These are phyloP conservation scores for Aspergillus aculeatinus DNA, from an alignment of 2,329 filamentous ascomycete species.

Conservation along the genomic window DNA sequence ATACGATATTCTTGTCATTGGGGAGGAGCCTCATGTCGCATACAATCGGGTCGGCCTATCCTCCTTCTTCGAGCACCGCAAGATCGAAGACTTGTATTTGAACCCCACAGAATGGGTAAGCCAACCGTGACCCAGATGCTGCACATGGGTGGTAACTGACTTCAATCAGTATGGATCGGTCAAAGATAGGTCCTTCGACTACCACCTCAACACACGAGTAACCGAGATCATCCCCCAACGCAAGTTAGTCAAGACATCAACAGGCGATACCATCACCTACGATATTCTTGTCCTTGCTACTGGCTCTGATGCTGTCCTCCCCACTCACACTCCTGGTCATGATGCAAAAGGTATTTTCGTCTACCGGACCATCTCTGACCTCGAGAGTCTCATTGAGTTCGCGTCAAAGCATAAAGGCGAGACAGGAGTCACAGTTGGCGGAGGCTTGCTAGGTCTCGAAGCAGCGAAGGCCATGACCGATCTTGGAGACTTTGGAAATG, in stretches of 20 bases:
- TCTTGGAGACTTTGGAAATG: slow-evolving; percentile 68
- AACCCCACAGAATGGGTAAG: slow-evolving; percentile 79
- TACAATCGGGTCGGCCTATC: slow-evolving; percentile 91
- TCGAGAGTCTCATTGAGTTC: slow-evolving; percentile 74
- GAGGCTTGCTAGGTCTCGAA: slow-evolving; percentile 80
- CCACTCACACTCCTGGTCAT: slow-evolving; percentile 69
- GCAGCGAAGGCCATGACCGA: slow-evolving; percentile 92
- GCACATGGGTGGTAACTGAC: not conserved
- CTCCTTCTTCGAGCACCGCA: slow-evolving; percentile 81
- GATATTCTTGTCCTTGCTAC: slow-evolving; percentile 82
- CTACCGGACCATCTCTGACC: slow-evolving; percentile 80
- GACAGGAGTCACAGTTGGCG: slow-evolving; percentile 75
- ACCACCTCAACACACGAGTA: slow-evolving; percentile 73
- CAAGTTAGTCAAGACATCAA: slow-evolving; percentile 69
- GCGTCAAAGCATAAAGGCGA: slow-evolving; percentile 65
- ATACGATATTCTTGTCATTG: slow-evolving; percentile 80
- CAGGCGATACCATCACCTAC: slow-evolving; percentile 69
- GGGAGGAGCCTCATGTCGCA: slow-evolving; percentile 81
- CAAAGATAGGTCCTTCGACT: slow-evolving; percentile 66
- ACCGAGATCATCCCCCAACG: slow-evolving; percentile 62
- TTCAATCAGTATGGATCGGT: slow-evolving; percentile 61
- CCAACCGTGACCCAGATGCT: not conserved
- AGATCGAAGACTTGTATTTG: slow-evolving; percentile 83
- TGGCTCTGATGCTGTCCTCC: slow-evolving; percentile 79
- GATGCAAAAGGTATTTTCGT: slow-evolving; percentile 84